Evolutionary conservation across 225 moss, liverwort and hornwort genomes (phyloP).

Genomic region (Pseudisothecium myosuroides): DNA sequence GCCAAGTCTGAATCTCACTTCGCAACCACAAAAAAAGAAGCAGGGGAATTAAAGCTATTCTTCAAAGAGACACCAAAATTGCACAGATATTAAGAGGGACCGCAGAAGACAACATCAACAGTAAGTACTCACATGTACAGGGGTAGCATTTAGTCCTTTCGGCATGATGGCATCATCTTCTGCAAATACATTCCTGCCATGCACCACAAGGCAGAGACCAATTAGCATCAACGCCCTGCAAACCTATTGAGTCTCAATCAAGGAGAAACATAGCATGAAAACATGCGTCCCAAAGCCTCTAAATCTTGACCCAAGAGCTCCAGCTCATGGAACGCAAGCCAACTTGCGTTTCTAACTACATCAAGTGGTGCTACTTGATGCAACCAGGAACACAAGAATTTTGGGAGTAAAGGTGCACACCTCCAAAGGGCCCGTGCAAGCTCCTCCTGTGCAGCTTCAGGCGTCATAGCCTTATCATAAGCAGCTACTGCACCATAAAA

Average conservation of each 20-base stretch:
- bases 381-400: not conserved
- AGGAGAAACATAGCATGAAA: not conserved
- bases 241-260: not conserved
- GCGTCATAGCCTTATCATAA: conserved; percentile 78
- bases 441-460: conserved; percentile 70
- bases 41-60: not conserved
- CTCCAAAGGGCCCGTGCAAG: conserved; percentile 91
- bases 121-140: conserved; percentile 37
- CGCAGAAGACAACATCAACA: not conserved
- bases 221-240: not conserved
- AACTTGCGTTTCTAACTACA: not conserved
- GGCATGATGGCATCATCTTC: conserved; percentile 59
- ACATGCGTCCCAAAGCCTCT: not conserved
- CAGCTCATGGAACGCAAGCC: not conserved
- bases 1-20: not conserved
- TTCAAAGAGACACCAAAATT: not conserved
- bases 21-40: not conserved
- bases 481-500: conserved; percentile 93
- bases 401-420: conserved; percentile 5
- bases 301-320: not conserved
- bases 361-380: not conserved
- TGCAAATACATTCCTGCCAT: conserved; percentile 50
- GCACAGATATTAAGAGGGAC: not conserved
- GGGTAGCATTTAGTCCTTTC: conserved; percentile 20
- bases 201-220: not conserved